A percentile compares a stretch with the other conserved stretches of the same genome.
phyloP scores from a whole-genome alignment of 164 flowering plant genomes.

The Magnolia officinalis region DNA sequence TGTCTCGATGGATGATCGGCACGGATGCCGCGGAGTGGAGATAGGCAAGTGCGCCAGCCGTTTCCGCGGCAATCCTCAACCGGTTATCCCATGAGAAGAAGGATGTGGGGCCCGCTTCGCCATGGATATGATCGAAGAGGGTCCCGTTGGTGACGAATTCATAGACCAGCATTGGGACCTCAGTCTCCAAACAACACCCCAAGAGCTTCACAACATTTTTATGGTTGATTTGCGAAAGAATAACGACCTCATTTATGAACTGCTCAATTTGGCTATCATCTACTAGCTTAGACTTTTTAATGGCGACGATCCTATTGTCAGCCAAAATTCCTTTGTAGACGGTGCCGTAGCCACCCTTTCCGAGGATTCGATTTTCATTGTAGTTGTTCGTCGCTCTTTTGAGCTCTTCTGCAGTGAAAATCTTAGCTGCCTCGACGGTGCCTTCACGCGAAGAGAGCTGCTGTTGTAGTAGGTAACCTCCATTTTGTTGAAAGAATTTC shows the following conservation, averaged over 20 bases:
- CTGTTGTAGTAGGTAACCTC: conserved; percentile 4
- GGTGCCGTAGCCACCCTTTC: conserved; percentile 4
- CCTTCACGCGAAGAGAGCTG: not conserved
- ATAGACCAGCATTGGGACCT: conserved; percentile 2
- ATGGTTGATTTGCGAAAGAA: conserved; percentile 34
- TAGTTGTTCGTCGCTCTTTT: conserved; percentile 4
- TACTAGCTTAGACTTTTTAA: conserved; percentile 3
- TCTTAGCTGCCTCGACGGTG: not conserved
- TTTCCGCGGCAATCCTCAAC: not conserved
- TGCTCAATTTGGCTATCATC: conserved; percentile 3
- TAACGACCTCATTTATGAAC: conserved; percentile 7
- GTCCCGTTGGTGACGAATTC: conserved; percentile 7
- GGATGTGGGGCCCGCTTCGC: not conserved
- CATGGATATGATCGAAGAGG: conserved; percentile 2
- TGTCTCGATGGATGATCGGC: conserved; percentile 6
- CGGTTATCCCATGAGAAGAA: not conserved
- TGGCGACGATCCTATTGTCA: not conserved
- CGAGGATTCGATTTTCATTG: not conserved
- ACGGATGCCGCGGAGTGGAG: conserved; percentile 6
- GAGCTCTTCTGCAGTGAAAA: not conserved
- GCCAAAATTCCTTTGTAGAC: conserved; percentile 4
- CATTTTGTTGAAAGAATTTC: conserved; percentile 7
- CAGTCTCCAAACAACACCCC: conserved; percentile 40
- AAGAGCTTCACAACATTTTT: conserved; percentile 37
- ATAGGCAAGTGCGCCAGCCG: conserved; percentile 6